Base-by-base conservation (phyloP, 768 basidiomycete genomes). In the Agaricus subrufescens region DNA sequence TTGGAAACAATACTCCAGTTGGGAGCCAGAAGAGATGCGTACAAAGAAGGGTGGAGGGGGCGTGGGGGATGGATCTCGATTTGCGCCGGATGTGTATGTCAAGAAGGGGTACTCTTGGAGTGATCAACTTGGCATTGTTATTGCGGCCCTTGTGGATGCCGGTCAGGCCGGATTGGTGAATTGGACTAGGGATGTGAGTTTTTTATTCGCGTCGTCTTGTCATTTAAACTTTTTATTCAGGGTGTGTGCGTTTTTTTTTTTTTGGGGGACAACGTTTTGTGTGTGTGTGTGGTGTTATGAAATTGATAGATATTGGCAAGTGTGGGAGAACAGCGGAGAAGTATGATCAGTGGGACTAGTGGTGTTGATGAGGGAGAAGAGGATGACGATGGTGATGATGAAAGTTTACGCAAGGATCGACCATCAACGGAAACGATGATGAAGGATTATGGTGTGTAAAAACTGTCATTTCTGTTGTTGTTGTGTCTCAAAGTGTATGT, bases 51-150 rank as follows among this genome's bases (percentile, higher is more conserved):
- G 67, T 51, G 68, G 68, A 51, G 72, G 71, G 54, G 64, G 65
- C 40, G 71, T 75, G 48, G 34, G 3, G 34, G 69, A 73, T 48
- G 81, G 82, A 60, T 72, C 66, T 11, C 68, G 70, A 48, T 77
- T 77, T 66, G 80, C 84, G 39, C 79, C 75, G 12, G 94, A 95
- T 50, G 81, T 96, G 29, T 76, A 82, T 58, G 84, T 96, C 59
- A 89, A 90, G 76, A 91, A 91, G 63, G 92, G 91, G 5, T 87
- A 91, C 70, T 84, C 88, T 14, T 89, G 87, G 85, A 92, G 85
- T 62, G 87, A 98, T 64, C 86, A 98, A 68, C 75, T 98, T 46
- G 95, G 90, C 2, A 91, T 98, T 61, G 85, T 85, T 3, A 80
- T 97, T 57, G 84, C 83, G 40, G 79, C 82, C 46, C 78, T 98